A percentile compares a stretch with the other conserved stretches of the same genome.
Conservation (phyloP, 2,329 filamentous ascomycete species). For the Plenodomus lindquistii region DNA sequence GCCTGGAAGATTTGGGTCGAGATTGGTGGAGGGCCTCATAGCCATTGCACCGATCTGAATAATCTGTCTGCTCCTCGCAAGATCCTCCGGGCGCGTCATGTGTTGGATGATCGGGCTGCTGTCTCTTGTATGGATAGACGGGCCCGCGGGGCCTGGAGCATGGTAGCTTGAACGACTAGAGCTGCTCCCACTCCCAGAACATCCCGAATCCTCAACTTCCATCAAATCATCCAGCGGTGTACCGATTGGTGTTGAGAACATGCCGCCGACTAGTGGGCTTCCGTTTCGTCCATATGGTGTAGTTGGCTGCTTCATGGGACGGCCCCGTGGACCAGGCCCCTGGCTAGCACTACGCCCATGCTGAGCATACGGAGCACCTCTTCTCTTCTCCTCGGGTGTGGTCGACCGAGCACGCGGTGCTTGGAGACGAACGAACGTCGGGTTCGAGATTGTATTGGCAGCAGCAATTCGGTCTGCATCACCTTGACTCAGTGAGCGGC, state of each 20-base stretch:
- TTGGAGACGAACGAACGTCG: slow-evolving; percentile 29
- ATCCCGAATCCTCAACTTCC: neutral
- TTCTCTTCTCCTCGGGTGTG: slow-evolving; percentile 5
- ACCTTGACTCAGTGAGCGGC: slow-evolving; percentile 35
- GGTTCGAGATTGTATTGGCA: slow-evolving; percentile 11
- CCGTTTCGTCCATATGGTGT: slow-evolving; percentile 8
- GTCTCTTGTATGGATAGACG: neutral
- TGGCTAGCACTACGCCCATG: slow-evolving; percentile 12
- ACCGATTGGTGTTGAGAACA: slow-evolving; percentile 18
- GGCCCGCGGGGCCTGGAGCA: too few species aligned
- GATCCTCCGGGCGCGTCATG: slow-evolving; percentile 25
- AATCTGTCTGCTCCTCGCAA: slow-evolving; percentile 23
- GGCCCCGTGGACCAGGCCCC: slow-evolving; percentile 1
- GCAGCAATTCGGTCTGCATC: slow-evolving; percentile 18
- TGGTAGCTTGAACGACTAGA: neutral
- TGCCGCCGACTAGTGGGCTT: slow-evolving; percentile 3
- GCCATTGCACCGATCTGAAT: slow-evolving; percentile 39
- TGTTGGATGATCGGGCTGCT: slow-evolving; percentile 13
- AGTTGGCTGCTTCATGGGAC: slow-evolving; percentile 6
- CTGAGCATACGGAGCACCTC: slow-evolving; percentile 1
- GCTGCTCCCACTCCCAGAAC: neutral
- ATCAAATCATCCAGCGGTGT: slow-evolving; percentile 12
- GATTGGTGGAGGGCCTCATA: slow-evolving; percentile 12
- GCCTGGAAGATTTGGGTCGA: slow-evolving; percentile 6
- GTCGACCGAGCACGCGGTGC: slow-evolving; percentile 12